phyloP scores from a whole-genome alignment of 2,329 filamentous ascomycete species.

The Fusarium equiseti region DNA sequence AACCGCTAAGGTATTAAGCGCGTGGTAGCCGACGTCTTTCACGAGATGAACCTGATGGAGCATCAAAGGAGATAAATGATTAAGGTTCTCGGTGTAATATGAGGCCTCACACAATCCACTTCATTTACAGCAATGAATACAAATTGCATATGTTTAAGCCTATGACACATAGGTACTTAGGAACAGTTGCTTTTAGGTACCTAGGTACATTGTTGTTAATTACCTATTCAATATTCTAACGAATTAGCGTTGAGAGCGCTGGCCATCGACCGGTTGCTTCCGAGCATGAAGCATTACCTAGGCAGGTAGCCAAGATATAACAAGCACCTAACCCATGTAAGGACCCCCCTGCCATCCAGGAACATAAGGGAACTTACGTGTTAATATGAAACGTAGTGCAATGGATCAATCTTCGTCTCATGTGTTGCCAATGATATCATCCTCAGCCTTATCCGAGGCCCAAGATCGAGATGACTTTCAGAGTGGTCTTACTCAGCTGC shows the following conservation, averaged over 20 bases:
- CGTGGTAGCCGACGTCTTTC: background rate
- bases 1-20: background rate
- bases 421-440: slow-evolving; percentile 29
- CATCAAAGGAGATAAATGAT: background rate
- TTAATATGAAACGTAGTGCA: slow-evolving; percentile 32
- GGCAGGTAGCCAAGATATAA: slow-evolving; percentile 15
- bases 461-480: background rate
- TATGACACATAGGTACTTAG: background rate
- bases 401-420: slow-evolving; percentile 29
- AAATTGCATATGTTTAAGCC: slow-evolving; percentile 1
- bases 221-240: background rate
- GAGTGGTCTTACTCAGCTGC: background rate
- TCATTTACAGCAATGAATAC: background rate
- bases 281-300: slow-evolving; percentile 11
- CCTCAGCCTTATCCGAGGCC: slow-evolving; percentile 19
- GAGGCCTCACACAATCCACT: slow-evolving; percentile 8
- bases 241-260: slow-evolving; percentile 7
- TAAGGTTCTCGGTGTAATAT: slow-evolving; percentile 6
- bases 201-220: background rate
- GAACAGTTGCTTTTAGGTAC: background rate
- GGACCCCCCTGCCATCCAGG: slow-evolving; percentile 24
- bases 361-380: background rate
- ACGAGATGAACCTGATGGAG: background rate
- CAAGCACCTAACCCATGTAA: slow-evolving; percentile 20
- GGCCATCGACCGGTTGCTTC: slow-evolving; percentile 23